These are phyloP conservation scores for Oldenlandia corymbosa DNA, from an alignment of 257 asterid species.

Conservation along the genomic window DNA sequence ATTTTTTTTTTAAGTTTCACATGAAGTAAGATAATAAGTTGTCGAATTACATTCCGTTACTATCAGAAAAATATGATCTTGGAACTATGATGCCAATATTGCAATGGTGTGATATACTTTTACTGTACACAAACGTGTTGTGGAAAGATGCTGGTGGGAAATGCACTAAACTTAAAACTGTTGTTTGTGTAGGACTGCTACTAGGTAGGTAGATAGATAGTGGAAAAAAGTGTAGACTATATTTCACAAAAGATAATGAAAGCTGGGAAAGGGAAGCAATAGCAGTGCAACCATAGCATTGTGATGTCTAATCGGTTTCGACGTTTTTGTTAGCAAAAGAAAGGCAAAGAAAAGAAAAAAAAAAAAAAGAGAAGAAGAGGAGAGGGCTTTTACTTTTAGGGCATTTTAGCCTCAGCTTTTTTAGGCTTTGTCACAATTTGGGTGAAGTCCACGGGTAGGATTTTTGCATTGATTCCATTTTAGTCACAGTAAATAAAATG, in stretches of 20 bases:
- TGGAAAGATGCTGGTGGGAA: too few species aligned
- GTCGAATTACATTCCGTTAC: too few species aligned
- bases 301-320: conserved; percentile 20
- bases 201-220: too few species aligned
- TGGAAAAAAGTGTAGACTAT: background rate
- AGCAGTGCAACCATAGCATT: background rate
- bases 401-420: conserved; percentile 1
- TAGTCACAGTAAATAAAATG: conserved; percentile 2
- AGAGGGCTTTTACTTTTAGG: conserved; percentile 6
- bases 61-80: too few species aligned
- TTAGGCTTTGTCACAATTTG: conserved; percentile 10
- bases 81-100: too few species aligned
- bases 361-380: background rate
- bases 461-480: conserved; percentile 4
- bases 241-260: conserved; percentile 2
- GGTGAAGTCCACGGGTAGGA: conserved; percentile 19
- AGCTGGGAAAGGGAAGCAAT: background rate
- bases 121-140: too few species aligned
- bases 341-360: too few species aligned
- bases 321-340: conserved; percentile 17
- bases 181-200: too few species aligned
- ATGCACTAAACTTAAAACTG: too few species aligned
- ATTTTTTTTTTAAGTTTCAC: background rate
- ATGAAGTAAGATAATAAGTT: too few species aligned
- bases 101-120: too few species aligned